Evolutionary conservation across 441 rosid species (phyloP).

Genomic region (Cnidoscolus chayamansa): DNA sequence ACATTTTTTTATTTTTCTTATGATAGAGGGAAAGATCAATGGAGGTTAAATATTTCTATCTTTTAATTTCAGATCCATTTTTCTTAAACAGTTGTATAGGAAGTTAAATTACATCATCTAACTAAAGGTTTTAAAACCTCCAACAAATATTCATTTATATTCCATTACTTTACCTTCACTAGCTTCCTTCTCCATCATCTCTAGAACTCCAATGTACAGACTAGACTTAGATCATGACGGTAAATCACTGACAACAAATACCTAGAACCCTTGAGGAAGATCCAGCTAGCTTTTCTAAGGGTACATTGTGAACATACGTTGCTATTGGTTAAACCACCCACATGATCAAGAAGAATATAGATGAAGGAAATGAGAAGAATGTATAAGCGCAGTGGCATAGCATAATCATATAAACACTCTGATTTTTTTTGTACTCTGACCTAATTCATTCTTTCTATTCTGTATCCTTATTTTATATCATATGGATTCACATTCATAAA

Average conservation of each 20-base stretch:
- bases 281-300: conserved; percentile 1
- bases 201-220: not conserved
- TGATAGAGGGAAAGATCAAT: too few relatives aligned
- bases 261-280: not conserved
- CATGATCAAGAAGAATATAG: not conserved
- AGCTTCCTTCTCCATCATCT: not conserved
- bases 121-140: too few relatives aligned
- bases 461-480: not conserved
- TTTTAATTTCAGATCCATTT: too few relatives aligned
- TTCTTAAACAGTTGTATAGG: too few relatives aligned
- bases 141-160: too few relatives aligned
- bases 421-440: not conserved
- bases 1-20: too few relatives aligned
- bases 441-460: not conserved
- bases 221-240: not conserved
- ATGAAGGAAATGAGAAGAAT: not conserved
- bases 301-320: not conserved
- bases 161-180: not conserved
- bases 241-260: not conserved
- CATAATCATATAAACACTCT: not conserved
- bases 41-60: too few relatives aligned
- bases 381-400: not conserved
- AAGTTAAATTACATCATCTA: too few relatives aligned
- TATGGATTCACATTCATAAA: too few relatives aligned
- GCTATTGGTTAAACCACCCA: not conserved